Evolutionary conservation across 176 grass and related monocot genomes (phyloP).

Genomic region (Avena insularis): DNA sequence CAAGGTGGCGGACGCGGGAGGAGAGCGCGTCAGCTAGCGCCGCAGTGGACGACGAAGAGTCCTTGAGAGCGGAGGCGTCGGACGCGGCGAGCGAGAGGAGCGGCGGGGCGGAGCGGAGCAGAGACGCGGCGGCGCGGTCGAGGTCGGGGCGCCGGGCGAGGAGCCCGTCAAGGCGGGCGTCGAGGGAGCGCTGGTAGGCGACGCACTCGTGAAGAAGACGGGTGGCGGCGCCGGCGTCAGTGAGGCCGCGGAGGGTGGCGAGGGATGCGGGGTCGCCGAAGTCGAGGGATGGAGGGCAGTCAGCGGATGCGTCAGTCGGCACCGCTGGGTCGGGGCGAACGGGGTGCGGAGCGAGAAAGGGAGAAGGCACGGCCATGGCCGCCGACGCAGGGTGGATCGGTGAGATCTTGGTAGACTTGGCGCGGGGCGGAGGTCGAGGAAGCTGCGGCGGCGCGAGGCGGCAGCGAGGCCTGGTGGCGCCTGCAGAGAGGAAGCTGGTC

Average conservation of each 20-base stretch:
- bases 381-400: slow-evolving; percentile 18
- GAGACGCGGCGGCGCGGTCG: slow-evolving; percentile 64
- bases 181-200: slow-evolving; percentile 85
- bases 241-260: slow-evolving; percentile 65
- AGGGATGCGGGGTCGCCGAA: slow-evolving; percentile 69
- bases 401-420: slow-evolving; percentile 47
- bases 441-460: too few species aligned
- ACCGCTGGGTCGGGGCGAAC: slow-evolving; percentile 27
- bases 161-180: slow-evolving; percentile 70
- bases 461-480: too few species aligned
- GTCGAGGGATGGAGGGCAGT: slow-evolving; percentile 49
- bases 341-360: slow-evolving; percentile 40
- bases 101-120: slow-evolving; percentile 72
- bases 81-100: slow-evolving; percentile 79
- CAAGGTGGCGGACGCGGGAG: slow-evolving; percentile 75
- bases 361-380: slow-evolving; percentile 48
- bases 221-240: slow-evolving; percentile 79
- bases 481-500: too few species aligned
- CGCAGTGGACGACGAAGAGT: slow-evolving; percentile 67
- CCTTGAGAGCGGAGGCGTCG: slow-evolving; percentile 65
- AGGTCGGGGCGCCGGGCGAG: slow-evolving; percentile 80
- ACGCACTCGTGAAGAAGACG: slow-evolving; percentile 88
- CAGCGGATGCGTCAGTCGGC: slow-evolving; percentile 23
- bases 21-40: slow-evolving; percentile 70
- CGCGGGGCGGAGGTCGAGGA: not conserved